These are phyloP conservation scores for Dictyostelium capitatum DNA, from an alignment of 78 protist species.

Conservation along the genomic window DNA sequence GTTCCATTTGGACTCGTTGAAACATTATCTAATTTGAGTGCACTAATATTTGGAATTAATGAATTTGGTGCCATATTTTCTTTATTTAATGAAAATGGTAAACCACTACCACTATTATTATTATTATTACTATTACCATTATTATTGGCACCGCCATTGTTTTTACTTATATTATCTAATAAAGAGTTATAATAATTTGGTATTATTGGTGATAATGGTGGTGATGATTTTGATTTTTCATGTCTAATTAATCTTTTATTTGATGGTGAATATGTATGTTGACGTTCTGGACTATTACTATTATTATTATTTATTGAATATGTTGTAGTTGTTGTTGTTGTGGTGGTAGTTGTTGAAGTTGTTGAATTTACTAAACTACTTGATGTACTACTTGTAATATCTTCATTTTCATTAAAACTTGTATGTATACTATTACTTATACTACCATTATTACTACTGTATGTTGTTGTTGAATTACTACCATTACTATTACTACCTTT, in stretches of 20 bases:
- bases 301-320: neutral
- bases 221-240: conserved; percentile 43
- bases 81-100: neutral
- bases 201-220: conserved; percentile 34
- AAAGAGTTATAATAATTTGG: neutral
- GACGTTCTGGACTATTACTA: neutral
- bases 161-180: neutral
- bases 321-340: neutral
- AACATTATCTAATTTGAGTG: neutral
- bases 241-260: neutral
- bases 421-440: neutral
- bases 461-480: neutral
- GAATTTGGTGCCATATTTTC: neutral
- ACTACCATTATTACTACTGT: neutral
- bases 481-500: neutral
- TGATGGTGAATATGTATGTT: neutral
- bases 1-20: neutral
- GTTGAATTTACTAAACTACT: neutral
- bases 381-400: neutral
- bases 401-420: neutral
- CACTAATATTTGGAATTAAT: conserved; percentile 9
- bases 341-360: neutral
- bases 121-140: neutral
- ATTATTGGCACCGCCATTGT: neutral
- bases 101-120: neutral